Evolutionary conservation across 768 basidiomycete genomes (phyloP), one percentile per base, ranked within the genome.

Genomic region (Leccinellum luteum): DNA sequence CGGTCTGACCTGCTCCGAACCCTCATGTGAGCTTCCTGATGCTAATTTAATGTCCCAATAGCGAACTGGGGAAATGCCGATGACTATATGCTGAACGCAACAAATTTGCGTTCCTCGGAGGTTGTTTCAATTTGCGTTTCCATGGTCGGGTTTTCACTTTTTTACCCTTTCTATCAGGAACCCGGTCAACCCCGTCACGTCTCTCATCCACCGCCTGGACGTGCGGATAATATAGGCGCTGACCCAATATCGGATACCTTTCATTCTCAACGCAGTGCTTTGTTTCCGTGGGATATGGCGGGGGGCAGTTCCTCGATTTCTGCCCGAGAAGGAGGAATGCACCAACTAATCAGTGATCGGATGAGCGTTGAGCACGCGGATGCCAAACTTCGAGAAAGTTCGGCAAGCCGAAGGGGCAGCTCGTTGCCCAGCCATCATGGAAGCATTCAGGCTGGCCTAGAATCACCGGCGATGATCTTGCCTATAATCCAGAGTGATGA

Each of bases 211-310:
- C 77, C 78, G 14, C 85, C 83, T 43, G 64, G 77, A 9, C 58
- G 81, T 25, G 82, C 79, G 35, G 80, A 77, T 50, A 73, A 83
- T 56, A 72, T 87, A 44, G 80, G 76, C 13, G 64, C 82, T 51
- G 80, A 81, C 47, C 58, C 78, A 6, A 76, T 70, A 34, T 68
- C 74, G 28, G 74, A 76, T 41, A 69, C 70, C 31, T 69, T 73
- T 43, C 74, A 76, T 28, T 89, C 88, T 19, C 89, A 90, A 64
- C 77, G 80, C 32, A 88, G 84, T 60, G 84, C 86, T 9, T 67
- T 92, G 30, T 91, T 91, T 67, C 90, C 91, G 6, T 93, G 90
- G 90, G 89, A 92, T 65, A 81, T 92, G 67, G 90, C 89, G 5
- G 87, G 85, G 1, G 77, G 76, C 41, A 89, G 85, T 52, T 87